Evolutionary conservation across 192 early-diverging fungal species (phyloP), one percentile per base, ranked within the genome.

Genomic region (Allomyces macrogynus): DNA sequence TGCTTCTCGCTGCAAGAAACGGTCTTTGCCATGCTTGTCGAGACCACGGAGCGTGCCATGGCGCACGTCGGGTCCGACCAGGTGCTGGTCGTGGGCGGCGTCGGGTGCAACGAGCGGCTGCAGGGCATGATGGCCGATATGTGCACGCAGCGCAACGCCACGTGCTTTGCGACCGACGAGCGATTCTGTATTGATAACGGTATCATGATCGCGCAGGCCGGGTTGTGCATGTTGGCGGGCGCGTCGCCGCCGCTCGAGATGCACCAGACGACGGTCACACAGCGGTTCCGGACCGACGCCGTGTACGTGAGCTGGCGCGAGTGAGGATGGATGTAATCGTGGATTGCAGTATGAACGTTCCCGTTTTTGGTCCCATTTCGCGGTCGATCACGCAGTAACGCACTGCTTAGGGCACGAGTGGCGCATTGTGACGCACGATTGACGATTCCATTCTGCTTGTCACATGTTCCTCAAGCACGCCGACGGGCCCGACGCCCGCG

Each of bases 121-220:
- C 95, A 99, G 72, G 86, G 90, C 70, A 99, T 99, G 95, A 99
- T 99, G 95, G 90, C 74, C 24, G 74, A 85, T 60, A 99, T 99
- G 95, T 92, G 87, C 5, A 65, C 77, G 49, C 89, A 99, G 70
- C 81, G 95, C 23, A 83, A 76, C 12, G 94, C 87, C 23, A 81
- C 81, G 67, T 82, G 96, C 14, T 97, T 90, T 81, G 93, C 94
- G 7, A 97, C 94, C 1, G 95, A 99, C 73, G 94, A 97, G 76
- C 73, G 92, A 80, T 94, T 92, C 72, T 97, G 94, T 71, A 99
- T 99, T 64, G 95, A 99, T 67, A 99, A 99, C 66, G 95, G 95
- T 8, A 86, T 97, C 61, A 99, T 99, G 95, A 99, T 99, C 74
- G 95, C 95, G 9, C 93, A 97, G 67, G 94, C 95, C 1, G 95